Conservation (phyloP, 805 yeast species). For the Yarrowia yakushimensis region DNA sequence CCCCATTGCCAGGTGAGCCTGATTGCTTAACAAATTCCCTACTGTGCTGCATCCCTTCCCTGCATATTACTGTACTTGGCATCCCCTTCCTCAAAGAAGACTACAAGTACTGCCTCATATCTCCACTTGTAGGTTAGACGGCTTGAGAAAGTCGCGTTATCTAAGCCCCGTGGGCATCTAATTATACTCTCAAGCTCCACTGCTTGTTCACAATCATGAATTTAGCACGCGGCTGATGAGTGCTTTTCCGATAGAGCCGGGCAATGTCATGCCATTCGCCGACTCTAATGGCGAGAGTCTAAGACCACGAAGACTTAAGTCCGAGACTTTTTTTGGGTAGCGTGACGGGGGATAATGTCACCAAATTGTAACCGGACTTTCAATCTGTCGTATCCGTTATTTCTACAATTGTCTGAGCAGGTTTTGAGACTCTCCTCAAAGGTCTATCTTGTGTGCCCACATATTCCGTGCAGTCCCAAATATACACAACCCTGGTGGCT, state of each 20-base stretch:
- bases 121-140: background rate
- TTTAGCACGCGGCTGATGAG: conserved; percentile 9
- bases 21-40: no score
- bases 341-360: no score
- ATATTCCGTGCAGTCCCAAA: background rate
- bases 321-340: background rate
- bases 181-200: background rate
- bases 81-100: background rate
- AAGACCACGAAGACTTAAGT: background rate
- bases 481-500: conserved; percentile 20
- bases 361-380: background rate
- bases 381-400: background rate
- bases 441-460: background rate
- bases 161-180: conserved; percentile 4
- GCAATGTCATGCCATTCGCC: background rate
- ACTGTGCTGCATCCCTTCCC: no score
- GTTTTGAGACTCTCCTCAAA: background rate
- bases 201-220: background rate
- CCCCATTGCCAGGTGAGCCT: no score
- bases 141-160: background rate
- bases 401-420: background rate
- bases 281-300: background rate
- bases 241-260: background rate
- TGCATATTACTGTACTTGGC: background rate
- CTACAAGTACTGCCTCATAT: background rate